phyloP scores from a whole-genome alignment of 2,329 filamentous ascomycete genomes.

The Fusarium foetens region DNA sequence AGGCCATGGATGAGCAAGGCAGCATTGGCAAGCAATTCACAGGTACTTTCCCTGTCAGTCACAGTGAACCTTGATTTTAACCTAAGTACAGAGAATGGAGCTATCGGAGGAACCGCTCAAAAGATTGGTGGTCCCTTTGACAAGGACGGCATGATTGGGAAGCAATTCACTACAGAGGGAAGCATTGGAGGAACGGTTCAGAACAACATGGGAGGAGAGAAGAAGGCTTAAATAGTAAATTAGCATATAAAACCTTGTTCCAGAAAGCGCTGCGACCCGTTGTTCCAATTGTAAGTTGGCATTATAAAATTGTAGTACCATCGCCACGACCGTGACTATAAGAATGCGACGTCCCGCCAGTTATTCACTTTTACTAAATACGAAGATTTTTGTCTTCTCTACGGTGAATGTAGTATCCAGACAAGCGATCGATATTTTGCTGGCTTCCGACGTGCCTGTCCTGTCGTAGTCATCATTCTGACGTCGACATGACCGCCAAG shows the following conservation, averaged over 20 bases:
- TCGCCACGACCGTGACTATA: background rate
- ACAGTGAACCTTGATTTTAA: too few species aligned
- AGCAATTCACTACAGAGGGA: slow-evolving; percentile 64
- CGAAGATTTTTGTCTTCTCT: too few species aligned
- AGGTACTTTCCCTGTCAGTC: slow-evolving; percentile 42
- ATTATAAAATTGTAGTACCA: background rate
- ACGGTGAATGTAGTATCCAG: too few species aligned
- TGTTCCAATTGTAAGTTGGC: too few species aligned
- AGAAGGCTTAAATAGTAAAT: slow-evolving; percentile 32
- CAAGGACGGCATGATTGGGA: slow-evolving; percentile 64
- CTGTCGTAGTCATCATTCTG: slow-evolving; percentile 3
- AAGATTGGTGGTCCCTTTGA: slow-evolving; percentile 61
- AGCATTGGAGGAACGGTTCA: slow-evolving; percentile 65
- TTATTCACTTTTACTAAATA: too few species aligned
- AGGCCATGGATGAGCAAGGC: slow-evolving; percentile 60
- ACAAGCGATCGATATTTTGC: too few species aligned
- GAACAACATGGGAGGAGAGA: slow-evolving; percentile 53
- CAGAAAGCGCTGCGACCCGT: too few species aligned
- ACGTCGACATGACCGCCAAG: background rate
- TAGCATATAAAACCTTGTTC: background rate
- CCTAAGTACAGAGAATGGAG: slow-evolving; percentile 52
- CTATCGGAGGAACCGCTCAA: slow-evolving; percentile 61
- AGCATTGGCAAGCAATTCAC: slow-evolving; percentile 67
- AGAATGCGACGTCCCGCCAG: rapidly evolving
- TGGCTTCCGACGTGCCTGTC: too few species aligned